phyloP scores from a whole-genome alignment of 2,329 filamentous ascomycete species.

The Colletotrichum zoysiae region DNA sequence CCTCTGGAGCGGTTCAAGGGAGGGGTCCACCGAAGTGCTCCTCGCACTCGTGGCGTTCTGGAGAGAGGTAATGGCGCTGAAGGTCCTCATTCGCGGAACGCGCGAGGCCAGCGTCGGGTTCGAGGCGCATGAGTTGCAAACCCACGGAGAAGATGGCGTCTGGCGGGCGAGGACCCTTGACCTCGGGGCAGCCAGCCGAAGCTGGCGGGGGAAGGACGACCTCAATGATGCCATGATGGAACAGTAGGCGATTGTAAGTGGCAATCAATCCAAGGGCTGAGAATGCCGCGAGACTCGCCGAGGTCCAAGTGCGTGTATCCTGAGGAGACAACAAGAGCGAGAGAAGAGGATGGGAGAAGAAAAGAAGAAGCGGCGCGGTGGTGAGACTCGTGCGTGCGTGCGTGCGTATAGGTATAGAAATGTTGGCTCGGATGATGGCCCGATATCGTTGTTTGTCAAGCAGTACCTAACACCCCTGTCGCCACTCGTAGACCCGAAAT shows the following conservation, averaged over 20 bases:
- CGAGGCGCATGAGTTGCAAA: conserved; percentile 36
- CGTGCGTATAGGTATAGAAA: conserved; percentile 11
- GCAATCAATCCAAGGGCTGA: conserved; percentile 1
- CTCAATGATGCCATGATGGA: conserved; percentile 42
- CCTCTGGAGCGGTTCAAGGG: conserved; percentile 42
- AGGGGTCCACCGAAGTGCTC: conserved; percentile 34
- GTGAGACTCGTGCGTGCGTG: conserved; percentile 16
- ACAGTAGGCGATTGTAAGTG: conserved; percentile 8
- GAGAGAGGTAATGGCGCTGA: conserved; percentile 29
- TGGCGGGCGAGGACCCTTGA: conserved; percentile 37
- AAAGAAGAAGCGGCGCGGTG: not conserved
- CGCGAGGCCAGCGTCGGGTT: conserved; percentile 19
- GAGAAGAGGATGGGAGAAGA: conserved; percentile 1
- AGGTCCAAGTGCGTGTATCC: conserved; percentile 13
- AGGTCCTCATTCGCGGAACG: conserved; percentile 32
- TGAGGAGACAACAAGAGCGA: conserved; percentile 1
- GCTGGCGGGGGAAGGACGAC: conserved; percentile 41
- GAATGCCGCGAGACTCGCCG: conserved; percentile 3
- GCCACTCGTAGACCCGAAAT: conserved; percentile 30
- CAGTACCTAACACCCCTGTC: conserved; percentile 36
- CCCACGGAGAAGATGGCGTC: conserved; percentile 34
- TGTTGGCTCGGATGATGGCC: conserved; percentile 34
- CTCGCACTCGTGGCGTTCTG: conserved; percentile 32
- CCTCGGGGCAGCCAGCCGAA: conserved; percentile 40
- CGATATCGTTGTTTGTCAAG: conserved; percentile 38